Evolutionary conservation across 805 yeast species (phyloP).

Genomic region (Metschnikowia proteae): DNA sequence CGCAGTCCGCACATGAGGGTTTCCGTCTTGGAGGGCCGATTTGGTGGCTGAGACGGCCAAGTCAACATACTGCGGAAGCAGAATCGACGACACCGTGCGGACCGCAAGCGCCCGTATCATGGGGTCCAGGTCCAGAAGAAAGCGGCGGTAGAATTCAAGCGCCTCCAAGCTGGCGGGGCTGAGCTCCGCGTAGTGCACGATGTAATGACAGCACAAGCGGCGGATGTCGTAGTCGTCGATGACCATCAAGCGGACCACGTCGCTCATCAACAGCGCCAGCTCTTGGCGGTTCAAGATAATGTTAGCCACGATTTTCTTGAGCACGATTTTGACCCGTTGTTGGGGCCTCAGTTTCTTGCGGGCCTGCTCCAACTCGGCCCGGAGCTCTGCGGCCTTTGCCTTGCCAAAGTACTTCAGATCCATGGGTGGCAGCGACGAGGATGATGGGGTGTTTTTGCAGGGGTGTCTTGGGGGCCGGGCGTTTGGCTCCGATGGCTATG

Average conservation of each 20-base stretch:
- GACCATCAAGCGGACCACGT: constrained; percentile 51
- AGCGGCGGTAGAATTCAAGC: constrained; percentile 51
- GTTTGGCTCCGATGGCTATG: not conserved
- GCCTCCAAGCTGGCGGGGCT: constrained; percentile 57
- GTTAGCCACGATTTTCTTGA: constrained; percentile 78
- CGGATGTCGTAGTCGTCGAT: constrained; percentile 64
- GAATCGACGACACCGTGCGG: constrained; percentile 59
- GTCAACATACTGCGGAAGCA: constrained; percentile 47
- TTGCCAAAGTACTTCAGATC: constrained; percentile 34
- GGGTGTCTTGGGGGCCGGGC: too few species aligned
- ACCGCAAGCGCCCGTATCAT: constrained; percentile 57
- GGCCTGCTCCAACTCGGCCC: constrained; percentile 42
- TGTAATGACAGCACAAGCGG: constrained; percentile 64
- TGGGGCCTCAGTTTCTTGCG: constrained; percentile 40
- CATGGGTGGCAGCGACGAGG: not conserved
- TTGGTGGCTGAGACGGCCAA: constrained; percentile 42
- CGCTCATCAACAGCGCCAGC: constrained; percentile 62
- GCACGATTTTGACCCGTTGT: constrained; percentile 30
- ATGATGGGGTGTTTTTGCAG: too few species aligned
- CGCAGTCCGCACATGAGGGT: constrained; percentile 60
- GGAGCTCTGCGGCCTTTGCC: constrained; percentile 37
- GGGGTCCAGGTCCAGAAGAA: constrained; percentile 47
- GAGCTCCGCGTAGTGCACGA: constrained; percentile 56
- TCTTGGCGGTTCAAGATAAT: constrained; percentile 80
- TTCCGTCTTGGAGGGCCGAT: constrained; percentile 39